Evolutionary conservation across 179 eudicot genomes (phyloP), one percentile per base, ranked within the genome.

Genomic region (Vitellaria paradoxa): DNA sequence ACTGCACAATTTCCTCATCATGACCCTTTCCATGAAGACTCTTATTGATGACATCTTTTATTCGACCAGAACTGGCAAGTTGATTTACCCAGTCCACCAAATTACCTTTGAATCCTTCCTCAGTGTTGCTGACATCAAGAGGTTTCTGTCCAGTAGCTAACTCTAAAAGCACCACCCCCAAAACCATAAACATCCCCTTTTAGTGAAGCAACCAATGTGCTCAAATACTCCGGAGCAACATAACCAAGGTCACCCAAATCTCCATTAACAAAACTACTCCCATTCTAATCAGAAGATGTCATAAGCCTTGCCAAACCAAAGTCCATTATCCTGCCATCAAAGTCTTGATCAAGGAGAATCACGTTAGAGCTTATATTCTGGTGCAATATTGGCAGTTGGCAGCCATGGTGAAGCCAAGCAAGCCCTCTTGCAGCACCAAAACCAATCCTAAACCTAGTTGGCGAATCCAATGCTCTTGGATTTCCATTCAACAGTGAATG

Each of bases 341-440:
- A 91, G 76, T 94, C 98, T 67, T 94, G 97, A 55, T 92, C 98
- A 3, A 92, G 82, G 21, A 94, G 78, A 37, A 94, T 80, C 70
- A 88, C 89, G 78, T 85, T 89, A 7, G 98, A 94, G 85, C 97
- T 84, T 30, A 94, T 85, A 26, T 88, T 87, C 69, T 92, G 95
- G 81, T 92, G 98, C 84, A 89, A 78, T 26, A 89, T 80, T 8
- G 93, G 84, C n/a, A 95, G 95, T 26, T 87, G 95, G 66, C 88
- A 87, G 4, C 98, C 98, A 73, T 92, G 97, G 78, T 90, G 98
- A 66, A 94, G 92, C 98, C 98, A 94, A 68, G 97, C 93, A 61
- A 94, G 88, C 65, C 98, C 98, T 57, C 90, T 84, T 24, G 93
- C 93, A 21, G 90, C 91, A 46, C 97, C 95, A 26, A 92, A 80